These are phyloP conservation scores for Phenoliferia sp. DNA, from an alignment of 1,284 basidiomycete genomes.

Conservation along the genomic window DNA sequence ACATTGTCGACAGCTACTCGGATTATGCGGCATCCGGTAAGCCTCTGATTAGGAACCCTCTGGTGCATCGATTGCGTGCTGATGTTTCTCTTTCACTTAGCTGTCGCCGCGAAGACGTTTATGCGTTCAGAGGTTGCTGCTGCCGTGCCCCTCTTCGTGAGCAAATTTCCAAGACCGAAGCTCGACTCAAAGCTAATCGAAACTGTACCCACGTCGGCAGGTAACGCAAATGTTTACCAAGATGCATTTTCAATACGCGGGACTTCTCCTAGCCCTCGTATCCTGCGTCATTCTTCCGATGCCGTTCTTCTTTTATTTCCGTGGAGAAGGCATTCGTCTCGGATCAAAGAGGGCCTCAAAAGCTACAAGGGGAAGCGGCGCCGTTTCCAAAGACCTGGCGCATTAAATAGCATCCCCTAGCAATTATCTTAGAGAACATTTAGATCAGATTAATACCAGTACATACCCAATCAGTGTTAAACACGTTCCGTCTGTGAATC, in stretches of 20 bases:
- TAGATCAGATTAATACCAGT: neutral
- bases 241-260: neutral
- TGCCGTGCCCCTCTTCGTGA: neutral
- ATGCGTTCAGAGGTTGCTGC: neutral
- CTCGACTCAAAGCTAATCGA: neutral
- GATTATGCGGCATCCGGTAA: neutral
- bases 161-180: neutral
- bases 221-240: too few species aligned
- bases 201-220: neutral
- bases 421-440: conserved; percentile 1
- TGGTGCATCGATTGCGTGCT: neutral
- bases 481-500: too few species aligned
- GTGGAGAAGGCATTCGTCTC: neutral
- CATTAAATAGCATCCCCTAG: neutral
- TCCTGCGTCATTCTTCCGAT: neutral
- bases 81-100: neutral
- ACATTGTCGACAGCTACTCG: neutral
- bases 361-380: neutral
- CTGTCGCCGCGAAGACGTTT: neutral
- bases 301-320: neutral
- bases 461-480: too few species aligned
- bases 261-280: neutral
- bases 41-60: neutral
- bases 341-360: neutral
- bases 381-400: neutral